Evolutionary conservation across 345 rosid species (phyloP), one percentile per base, ranked within the genome.

Genomic region (Pseudoturritis turrita): DNA sequence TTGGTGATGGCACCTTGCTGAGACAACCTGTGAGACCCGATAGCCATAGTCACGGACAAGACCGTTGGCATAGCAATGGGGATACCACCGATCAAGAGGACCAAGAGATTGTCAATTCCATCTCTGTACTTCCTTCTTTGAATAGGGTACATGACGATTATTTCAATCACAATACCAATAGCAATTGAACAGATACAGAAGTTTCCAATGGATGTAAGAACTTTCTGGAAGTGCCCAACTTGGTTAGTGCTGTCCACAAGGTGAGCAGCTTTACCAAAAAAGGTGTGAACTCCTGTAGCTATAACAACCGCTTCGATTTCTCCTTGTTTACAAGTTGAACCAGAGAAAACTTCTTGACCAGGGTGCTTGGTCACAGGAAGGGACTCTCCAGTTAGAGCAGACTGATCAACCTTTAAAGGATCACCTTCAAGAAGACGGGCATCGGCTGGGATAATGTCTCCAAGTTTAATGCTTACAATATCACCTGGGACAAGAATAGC

Each of bases 11-110:
- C 81, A 45, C 81, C 81, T 68, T 78, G 81, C 61, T 78, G 71
- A 47, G 81, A 72, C 52, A 78, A 28, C 71, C 81, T 78, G 50
- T 78, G 81, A 67, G 81, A 78, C 54, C 77, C 77, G 29, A 78
- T 78, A 78, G 81, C 81, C 81, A 78, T 78, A 53, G 78, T 66
- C 43, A 72, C 85, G 26, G 98, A 93, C 82, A 93, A 93, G 73
- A 93, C 98, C 1, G 98, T 93, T 7, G 97, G 97, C 97, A 93
- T 90, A 66, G 98, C 98, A 67, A 93, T 93, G 37, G 98, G 98
- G 80, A 93, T 93, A 76, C 97, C 98, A 74, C 98, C 98, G 33
- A 89, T 93, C 63, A 93, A 90, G 62, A 93, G 81, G 74, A 90
- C 97, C 4, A 89, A 83, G 66, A 93, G 87, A 47, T 90, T 93